Percentiles rank a stretch among this genome's conserved stretches.
Conservation (phyloP, 495 filamentous ascomycete genomes). For the Xeromyces bisporus region DNA sequence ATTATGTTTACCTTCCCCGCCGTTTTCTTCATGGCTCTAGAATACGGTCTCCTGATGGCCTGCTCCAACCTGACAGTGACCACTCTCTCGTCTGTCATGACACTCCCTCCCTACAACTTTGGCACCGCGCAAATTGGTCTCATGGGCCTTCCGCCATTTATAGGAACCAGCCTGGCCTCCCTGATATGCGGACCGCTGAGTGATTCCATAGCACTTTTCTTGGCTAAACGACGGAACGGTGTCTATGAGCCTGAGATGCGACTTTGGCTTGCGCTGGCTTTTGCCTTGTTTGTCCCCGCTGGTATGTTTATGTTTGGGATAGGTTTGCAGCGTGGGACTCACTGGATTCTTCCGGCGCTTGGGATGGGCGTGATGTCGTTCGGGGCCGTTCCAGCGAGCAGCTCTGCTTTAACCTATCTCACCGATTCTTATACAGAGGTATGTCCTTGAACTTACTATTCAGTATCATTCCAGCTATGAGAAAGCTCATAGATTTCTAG, state of each 20-base stretch:
- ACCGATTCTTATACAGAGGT: slow-evolving; percentile 15
- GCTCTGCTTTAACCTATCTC: too few relatives aligned
- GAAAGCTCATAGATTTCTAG: slow-evolving; percentile 3
- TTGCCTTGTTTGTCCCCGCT: slow-evolving; percentile 6
- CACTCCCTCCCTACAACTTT: slow-evolving; percentile 23
- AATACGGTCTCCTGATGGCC: slow-evolving; percentile 16
- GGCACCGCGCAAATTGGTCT: slow-evolving; percentile 17
- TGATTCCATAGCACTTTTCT: slow-evolving; percentile 18
- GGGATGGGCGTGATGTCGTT: slow-evolving; percentile 9
- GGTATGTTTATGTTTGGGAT: slow-evolving; percentile 17
- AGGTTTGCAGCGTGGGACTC: slow-evolving; percentile 5
- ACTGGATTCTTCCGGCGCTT: slow-evolving; percentile 13
- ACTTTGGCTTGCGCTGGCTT: slow-evolving; percentile 15
- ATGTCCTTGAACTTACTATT: not conserved
- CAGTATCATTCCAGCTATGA: not conserved
- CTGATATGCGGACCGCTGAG: slow-evolving; percentile 17
- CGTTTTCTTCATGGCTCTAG: slow-evolving; percentile 20
- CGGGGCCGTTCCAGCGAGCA: too few relatives aligned
- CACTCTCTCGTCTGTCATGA: slow-evolving; percentile 15
- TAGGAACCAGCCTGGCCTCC: slow-evolving; percentile 21
- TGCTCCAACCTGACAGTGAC: slow-evolving; percentile 19
- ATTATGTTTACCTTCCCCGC: slow-evolving; percentile 15
- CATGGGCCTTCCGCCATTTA: slow-evolving; percentile 21
- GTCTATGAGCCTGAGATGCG: slow-evolving; percentile 28
- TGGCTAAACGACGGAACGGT: slow-evolving; percentile 22